Base-by-base conservation (phyloP, 192 early-diverging fungal genomes). In the Ambispora gerdemannii region DNA sequence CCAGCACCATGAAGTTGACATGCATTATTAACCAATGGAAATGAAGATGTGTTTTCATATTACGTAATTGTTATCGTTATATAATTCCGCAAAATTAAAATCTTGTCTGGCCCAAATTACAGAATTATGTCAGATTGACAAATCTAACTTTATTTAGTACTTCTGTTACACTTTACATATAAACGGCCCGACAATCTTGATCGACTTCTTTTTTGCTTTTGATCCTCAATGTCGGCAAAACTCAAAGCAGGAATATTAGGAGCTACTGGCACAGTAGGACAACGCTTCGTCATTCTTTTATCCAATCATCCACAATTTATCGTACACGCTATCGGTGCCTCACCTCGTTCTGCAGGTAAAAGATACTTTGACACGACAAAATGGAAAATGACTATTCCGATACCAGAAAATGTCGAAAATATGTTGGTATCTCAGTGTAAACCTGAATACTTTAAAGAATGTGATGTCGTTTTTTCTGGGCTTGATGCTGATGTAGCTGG, bases 191-290 rank as follows among this genome's bases (percentile, higher is more conserved):
- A n/a, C n/a, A n/a, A n/a, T n/a, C n/a, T n/a, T n/a, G n/a, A n/a
- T n/a, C n/a, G n/a, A n/a, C n/a, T n/a, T n/a, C n/a, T n/a, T n/a
- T n/a, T n/a, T n/a, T n/a, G n/a, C n/a, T n/a, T n/a, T n/a, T n/a
- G n/a, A n/a, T n/a, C n/a, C n/a, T n/a, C n/a, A n/a, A n/a, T n/a
- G n/a, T n/a, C n/a, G n/a, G n/a, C 76, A 31, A 68, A 72, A 35
- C 74, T 78, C 69, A 85, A 83, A 73, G 94, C 92, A 36, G 96
- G 92, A 69, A 89, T 98, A 67, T 90, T 98, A 55, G 96, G 96
- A 67, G 95, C 95, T 32, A 98, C 96, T 0, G 96, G 96, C 75
- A 98, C 94, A 24, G 96, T 98, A 50, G 97, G 97, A 33, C 97
- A 98, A 77, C 90, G 97, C 28, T 98, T 98, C 72, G 95, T 97